Evolutionary conservation across 208 protist species (phyloP).

Genomic region (Porcisia hertigi): DNA sequence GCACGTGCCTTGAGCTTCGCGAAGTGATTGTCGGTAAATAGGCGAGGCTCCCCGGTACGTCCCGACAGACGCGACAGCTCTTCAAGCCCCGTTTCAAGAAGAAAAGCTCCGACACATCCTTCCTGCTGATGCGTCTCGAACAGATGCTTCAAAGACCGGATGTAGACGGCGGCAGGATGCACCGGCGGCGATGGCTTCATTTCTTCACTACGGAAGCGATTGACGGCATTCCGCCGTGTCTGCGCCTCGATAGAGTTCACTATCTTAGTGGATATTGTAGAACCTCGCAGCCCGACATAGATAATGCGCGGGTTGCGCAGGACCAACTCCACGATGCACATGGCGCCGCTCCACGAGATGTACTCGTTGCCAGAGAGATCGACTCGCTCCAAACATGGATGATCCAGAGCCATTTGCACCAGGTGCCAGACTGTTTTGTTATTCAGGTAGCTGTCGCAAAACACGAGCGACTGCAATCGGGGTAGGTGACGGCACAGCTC

Average conservation of each 20-base stretch:
- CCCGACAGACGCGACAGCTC: slow-evolving; percentile 44
- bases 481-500: slow-evolving; percentile 69
- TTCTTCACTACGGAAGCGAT: slow-evolving; percentile 26
- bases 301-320: slow-evolving; percentile 57
- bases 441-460: slow-evolving; percentile 71
- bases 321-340: slow-evolving; percentile 62
- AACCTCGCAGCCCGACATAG: slow-evolving; percentile 47
- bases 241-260: slow-evolving; percentile 53
- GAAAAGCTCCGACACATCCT: slow-evolving; percentile 6
- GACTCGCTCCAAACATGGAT: slow-evolving; percentile 57
- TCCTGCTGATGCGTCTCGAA: slow-evolving; percentile 31
- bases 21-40: slow-evolving; percentile 25
- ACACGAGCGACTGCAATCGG: slow-evolving; percentile 37
- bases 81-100: slow-evolving; percentile 28
- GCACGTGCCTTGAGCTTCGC: slow-evolving; percentile 46
- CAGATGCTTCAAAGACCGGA: slow-evolving; percentile 70
- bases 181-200: slow-evolving; percentile 33
- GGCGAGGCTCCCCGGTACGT: slow-evolving; percentile 9
- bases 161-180: slow-evolving; percentile 61
- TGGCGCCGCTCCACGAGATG: slow-evolving; percentile 82
- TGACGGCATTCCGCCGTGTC: slow-evolving; percentile 58
- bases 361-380: slow-evolving; percentile 65
- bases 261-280: slow-evolving; percentile 36
- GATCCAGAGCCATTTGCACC: slow-evolving; percentile 53
- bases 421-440: slow-evolving; percentile 72